Evolutionary conservation across 164 flowering plant species (phyloP), one percentile per base, ranked within the genome.

Genomic region (Stephania cephalantha): DNA sequence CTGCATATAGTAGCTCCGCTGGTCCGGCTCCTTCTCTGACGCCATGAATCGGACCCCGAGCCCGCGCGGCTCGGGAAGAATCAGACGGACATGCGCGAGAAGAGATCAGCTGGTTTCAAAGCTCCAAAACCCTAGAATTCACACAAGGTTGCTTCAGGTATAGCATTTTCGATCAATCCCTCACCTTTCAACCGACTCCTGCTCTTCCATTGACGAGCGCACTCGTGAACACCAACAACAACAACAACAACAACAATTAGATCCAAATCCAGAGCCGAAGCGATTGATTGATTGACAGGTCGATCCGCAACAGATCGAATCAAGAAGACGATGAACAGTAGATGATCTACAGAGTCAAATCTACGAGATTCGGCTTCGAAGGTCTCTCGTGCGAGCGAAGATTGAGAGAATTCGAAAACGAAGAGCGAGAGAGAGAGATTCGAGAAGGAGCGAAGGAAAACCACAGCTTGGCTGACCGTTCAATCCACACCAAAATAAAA

Each of bases 1-100:
- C 82, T 92, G 91, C 85, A 95, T 66, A 77, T 48, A 86, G 55
- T 64, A 64, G 48, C 74, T 45, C 44, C 66, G 77, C 50, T 71
- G 71, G 53, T 64, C 78, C 25, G 58, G 78, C 76, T 77, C 84
- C 53, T 79, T 83, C 65, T 86, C 91, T 42, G 80, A 68, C 48
- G 82, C 85, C 94, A 91, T 90, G 72, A 73, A 74, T 75, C 58
- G 82, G 85, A 85, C 84, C 86, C 87, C 87, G 84, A 83, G 86
- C 87, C 84, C 50, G 75, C 50, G 75, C 25, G 81, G 87, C 88
- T 80, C 89, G 82, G 87, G 86, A 75, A 66, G 46, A 35, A 53
- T 77, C 86, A 81, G 69, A 81, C n/a, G 79, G 29, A 77, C 89
- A 85, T 80, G 67, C 85, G 69, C 52, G 66, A 58, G 52, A 45